Conservation (phyloP, 2,329 filamentous ascomycete species). For the Talaromyces sp. region DNA sequence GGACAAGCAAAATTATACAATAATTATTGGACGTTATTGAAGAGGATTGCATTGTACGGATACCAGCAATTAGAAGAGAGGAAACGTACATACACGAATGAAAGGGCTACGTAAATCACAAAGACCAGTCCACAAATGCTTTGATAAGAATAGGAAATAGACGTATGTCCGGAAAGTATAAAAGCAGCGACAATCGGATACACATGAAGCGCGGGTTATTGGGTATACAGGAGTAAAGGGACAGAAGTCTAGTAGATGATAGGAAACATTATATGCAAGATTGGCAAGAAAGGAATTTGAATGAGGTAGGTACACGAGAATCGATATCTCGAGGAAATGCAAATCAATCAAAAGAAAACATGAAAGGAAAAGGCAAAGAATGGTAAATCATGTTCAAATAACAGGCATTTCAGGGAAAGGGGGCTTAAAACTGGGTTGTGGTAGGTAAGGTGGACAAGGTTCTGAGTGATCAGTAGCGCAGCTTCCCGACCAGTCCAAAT, state of each 20-base stretch:
- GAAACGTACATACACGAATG: not conserved
- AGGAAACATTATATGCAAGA: not conserved
- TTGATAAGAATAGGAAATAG: not conserved
- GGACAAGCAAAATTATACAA: not conserved
- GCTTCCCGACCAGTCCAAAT: slow-evolving; percentile 52
- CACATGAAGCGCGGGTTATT: not conserved
- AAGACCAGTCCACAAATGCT: not conserved
- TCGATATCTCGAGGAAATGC: too few species aligned
- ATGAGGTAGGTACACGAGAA: not conserved
- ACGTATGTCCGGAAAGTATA: not conserved
- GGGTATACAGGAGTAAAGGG: slow-evolving; percentile 3
- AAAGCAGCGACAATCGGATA: not conserved
- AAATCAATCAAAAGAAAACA: not conserved
- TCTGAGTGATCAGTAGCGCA: slow-evolving; percentile 43
- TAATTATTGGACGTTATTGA: not conserved
- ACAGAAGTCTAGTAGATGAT: slow-evolving; percentile 1
- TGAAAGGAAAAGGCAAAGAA: not conserved
- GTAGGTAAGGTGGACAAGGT: not conserved
- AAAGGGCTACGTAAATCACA: not conserved
- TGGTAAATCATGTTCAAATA: not conserved
- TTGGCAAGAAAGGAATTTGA: not conserved
- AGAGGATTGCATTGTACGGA: not conserved
- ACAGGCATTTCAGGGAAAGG: not conserved
- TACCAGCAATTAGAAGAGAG: not conserved
- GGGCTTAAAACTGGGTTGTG: not conserved